Conservation (phyloP, 2,329 filamentous ascomycete genomes). For the Calcarisporium arbuscula region DNA sequence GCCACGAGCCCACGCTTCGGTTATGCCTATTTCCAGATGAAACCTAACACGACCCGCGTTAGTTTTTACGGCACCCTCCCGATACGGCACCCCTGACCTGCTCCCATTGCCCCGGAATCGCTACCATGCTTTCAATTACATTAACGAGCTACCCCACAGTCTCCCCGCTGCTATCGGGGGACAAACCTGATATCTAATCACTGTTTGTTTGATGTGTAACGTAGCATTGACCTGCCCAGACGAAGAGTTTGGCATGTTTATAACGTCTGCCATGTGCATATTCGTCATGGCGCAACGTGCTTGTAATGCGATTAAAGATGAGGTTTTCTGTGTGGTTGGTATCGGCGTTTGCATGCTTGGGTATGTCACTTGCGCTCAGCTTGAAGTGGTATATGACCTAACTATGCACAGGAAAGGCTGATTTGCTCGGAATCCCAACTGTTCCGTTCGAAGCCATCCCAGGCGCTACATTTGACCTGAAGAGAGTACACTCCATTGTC, state of each 20-base stretch:
- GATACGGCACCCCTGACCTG: too few species aligned
- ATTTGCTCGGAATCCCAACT: slow-evolving; percentile 9
- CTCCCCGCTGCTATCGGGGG: too few species aligned
- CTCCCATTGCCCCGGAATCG: too few species aligned
- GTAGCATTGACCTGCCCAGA: neutral
- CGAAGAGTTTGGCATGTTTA: neutral
- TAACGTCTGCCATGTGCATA: neutral
- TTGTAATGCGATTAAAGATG: neutral
- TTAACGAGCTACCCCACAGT: too few species aligned
- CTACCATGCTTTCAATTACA: too few species aligned
- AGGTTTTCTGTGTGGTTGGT: neutral
- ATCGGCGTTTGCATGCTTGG: neutral
- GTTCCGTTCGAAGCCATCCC: slow-evolving; percentile 7
- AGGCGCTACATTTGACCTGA: slow-evolving; percentile 4
- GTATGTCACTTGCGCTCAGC: neutral
- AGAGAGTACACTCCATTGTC: slow-evolving; percentile 5
- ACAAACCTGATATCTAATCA: too few species aligned
- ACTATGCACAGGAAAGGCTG: neutral
- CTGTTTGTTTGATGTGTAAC: too few species aligned
- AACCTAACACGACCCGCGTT: too few species aligned
- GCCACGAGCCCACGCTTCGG: too few species aligned
- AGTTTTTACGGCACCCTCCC: too few species aligned
- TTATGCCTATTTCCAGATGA: too few species aligned
- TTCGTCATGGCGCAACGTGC: neutral
- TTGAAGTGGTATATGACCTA: neutral